phyloP scores from a whole-genome alignment of 2,329 filamentous ascomycete genomes.

The Apiospora aurea region DNA sequence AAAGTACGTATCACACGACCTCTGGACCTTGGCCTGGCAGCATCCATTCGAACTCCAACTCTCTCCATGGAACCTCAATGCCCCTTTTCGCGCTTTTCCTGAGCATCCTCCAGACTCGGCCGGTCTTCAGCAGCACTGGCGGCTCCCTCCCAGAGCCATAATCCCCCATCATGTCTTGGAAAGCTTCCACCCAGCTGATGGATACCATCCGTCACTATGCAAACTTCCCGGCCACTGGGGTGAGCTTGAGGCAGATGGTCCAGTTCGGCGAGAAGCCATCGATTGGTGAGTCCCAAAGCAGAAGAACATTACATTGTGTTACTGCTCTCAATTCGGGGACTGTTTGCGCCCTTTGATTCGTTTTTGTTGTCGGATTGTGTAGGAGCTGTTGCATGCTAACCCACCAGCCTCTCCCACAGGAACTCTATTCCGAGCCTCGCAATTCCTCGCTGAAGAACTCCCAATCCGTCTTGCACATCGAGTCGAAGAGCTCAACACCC shows the following conservation, averaged over 20 bases:
- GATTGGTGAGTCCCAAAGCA: slow-evolving; percentile 65
- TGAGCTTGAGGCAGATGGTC: slow-evolving; percentile 98
- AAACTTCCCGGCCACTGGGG: slow-evolving; percentile 94
- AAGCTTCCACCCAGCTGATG: slow-evolving; percentile 88
- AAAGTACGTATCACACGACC: background rate
- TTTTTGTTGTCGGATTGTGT: background rate
- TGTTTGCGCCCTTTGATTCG: slow-evolving; percentile 22
- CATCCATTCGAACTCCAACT: background rate
- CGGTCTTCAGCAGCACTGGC: slow-evolving; percentile 23
- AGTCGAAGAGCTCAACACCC: slow-evolving; percentile 88
- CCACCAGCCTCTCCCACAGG: slow-evolving; percentile 57
- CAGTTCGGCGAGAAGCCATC: slow-evolving; percentile 97
- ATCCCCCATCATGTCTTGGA: slow-evolving; percentile 83
- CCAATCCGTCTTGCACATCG: slow-evolving; percentile 96
- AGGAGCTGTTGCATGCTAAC: slow-evolving; percentile 26
- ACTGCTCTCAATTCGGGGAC: slow-evolving; percentile 19
- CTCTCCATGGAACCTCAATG: slow-evolving; percentile 22
- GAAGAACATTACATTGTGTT: background rate
- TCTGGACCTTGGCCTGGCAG: background rate
- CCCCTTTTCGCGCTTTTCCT: slow-evolving; percentile 20
- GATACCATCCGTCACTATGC: slow-evolving; percentile 97
- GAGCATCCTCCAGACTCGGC: slow-evolving; percentile 22
- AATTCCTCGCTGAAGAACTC: slow-evolving; percentile 97
- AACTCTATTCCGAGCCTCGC: slow-evolving; percentile 94
- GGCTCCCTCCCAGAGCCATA: slow-evolving; percentile 34